Evolutionary conservation across 441 rosid genomes (phyloP).

Genomic region (Daphne laureola): DNA sequence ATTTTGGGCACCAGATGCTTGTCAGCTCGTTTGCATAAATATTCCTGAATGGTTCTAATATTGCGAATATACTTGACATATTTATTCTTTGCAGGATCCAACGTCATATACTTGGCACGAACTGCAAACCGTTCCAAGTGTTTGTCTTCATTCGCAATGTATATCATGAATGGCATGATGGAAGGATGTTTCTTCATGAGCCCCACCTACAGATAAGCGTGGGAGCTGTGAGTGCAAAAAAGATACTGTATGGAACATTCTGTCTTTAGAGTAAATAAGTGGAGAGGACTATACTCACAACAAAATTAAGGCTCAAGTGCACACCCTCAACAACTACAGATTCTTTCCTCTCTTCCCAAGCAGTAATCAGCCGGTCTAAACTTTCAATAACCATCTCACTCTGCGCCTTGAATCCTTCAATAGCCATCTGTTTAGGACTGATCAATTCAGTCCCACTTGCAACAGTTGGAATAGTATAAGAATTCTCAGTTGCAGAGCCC

Average conservation of each 20-base stretch:
- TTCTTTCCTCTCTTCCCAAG: conserved; percentile 96
- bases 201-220: conserved; percentile 63
- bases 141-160: conserved; percentile 88
- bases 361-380: conserved; percentile 85
- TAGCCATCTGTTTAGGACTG: conserved; percentile 84
- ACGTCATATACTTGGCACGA: conserved; percentile 94
- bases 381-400: conserved; percentile 99
- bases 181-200: conserved; percentile 98
- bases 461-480: conserved; percentile 29
- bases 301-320: conserved; percentile 95
- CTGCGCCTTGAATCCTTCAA: conserved; percentile 96
- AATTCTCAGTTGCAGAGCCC: conserved; percentile 31
- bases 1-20: conserved; percentile 94
- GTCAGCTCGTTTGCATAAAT: conserved; percentile 81
- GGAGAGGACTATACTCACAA: conserved; percentile 38
- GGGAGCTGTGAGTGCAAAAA: conserved; percentile 3
- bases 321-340: conserved; percentile 97
- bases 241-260: neutral
- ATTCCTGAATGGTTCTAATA: conserved; percentile 92
- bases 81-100: conserved; percentile 93
- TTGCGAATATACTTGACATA: conserved; percentile 93
- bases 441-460: conserved; percentile 34
- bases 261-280: neutral
- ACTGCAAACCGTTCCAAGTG: conserved; percentile 95
- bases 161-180: conserved; percentile 88